These are phyloP conservation scores for Picochlorum sp. DNA, from an alignment of 139 green algal species.

Conservation along the genomic window DNA sequence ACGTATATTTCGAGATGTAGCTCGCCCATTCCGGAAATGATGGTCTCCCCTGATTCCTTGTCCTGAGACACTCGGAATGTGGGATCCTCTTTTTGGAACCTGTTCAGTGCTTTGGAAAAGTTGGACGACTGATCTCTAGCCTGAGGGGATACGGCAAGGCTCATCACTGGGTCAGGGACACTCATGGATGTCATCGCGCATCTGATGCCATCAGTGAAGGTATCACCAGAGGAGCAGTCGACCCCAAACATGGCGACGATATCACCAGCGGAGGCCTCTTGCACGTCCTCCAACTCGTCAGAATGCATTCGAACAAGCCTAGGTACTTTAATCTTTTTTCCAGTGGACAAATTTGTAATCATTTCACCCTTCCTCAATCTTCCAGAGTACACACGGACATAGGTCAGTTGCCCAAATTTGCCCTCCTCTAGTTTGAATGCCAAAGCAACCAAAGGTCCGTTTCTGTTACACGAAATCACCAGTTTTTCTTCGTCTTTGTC, in stretches of 20 bases:
- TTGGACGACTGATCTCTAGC: slow-evolving; percentile 49
- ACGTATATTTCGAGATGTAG: slow-evolving; percentile 98
- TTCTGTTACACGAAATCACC: slow-evolving; percentile 37
- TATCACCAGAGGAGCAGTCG: slow-evolving; percentile 94
- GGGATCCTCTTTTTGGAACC: slow-evolving; percentile 94
- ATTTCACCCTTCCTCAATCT: slow-evolving; percentile 71
- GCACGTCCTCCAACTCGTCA: slow-evolving; percentile 88
- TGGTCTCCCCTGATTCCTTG: slow-evolving; percentile 70
- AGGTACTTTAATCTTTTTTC: slow-evolving; percentile 73
- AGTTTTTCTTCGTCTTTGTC: slow-evolving; percentile 50
- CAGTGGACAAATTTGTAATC: slow-evolving; percentile 65
- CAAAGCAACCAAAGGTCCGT: slow-evolving; percentile 57
- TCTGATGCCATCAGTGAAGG: slow-evolving; percentile 77
- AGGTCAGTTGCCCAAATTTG: slow-evolving; percentile 95
- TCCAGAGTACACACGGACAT: slow-evolving; percentile 90
- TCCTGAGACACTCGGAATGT: slow-evolving; percentile 86
- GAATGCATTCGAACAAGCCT: slow-evolving; percentile 86
- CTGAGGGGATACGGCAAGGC: slow-evolving; percentile 81
- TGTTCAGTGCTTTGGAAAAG: slow-evolving; percentile 65
- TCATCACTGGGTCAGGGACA: slow-evolving; percentile 97
- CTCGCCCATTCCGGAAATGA: slow-evolving; percentile 95
- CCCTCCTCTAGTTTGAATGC: slow-evolving; percentile 99
- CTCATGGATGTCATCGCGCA: slow-evolving; percentile 85
- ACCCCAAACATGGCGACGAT: slow-evolving; percentile 98
- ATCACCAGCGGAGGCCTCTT: slow-evolving; percentile 68